A percentile compares a stretch with the other conserved stretches of the same genome.
These are phyloP conservation scores for Aspergillus latus DNA, from an alignment of 2,329 filamentous ascomycete species.

Conservation along the genomic window DNA sequence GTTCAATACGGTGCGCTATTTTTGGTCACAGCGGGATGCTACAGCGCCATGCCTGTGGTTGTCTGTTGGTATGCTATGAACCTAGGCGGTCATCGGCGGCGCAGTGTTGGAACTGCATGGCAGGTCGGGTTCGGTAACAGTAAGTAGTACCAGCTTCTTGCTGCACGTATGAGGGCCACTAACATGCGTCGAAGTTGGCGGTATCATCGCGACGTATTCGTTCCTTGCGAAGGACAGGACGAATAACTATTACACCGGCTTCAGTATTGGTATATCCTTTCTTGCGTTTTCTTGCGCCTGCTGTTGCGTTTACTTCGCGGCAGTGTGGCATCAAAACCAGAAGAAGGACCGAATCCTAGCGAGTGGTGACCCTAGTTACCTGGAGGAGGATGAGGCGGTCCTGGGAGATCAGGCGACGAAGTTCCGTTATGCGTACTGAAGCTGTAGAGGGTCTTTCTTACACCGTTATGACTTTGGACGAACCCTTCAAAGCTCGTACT, in stretches of 20 bases:
- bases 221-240: constrained; percentile 69
- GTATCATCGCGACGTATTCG: constrained; percentile 72
- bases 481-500: neutral
- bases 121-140: constrained; percentile 74
- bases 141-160: constrained; percentile 20
- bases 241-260: constrained; percentile 64
- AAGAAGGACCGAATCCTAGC: constrained; percentile 35
- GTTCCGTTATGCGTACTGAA: constrained; percentile 42
- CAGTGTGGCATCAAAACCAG: constrained; percentile 42
- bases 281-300: constrained; percentile 63
- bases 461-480: neutral
- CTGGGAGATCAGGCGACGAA: constrained; percentile 44
- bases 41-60: constrained; percentile 85
- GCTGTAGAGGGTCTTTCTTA: neutral
- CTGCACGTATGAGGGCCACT: constrained; percentile 3
- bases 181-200: constrained; percentile 55
- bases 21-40: constrained; percentile 75
- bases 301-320: constrained; percentile 41
- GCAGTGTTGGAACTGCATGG: constrained; percentile 71
- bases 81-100: constrained; percentile 68
- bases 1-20: constrained; percentile 80
- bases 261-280: constrained; percentile 75
- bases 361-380: constrained; percentile 22
- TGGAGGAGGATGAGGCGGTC: constrained; percentile 35
- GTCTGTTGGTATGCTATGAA: constrained; percentile 85